Percentiles rank a stretch among this genome's conserved stretches.
phyloP scores from a whole-genome alignment of 495 filamentous ascomycete genomes.

The Alectoria sarmentosa region DNA sequence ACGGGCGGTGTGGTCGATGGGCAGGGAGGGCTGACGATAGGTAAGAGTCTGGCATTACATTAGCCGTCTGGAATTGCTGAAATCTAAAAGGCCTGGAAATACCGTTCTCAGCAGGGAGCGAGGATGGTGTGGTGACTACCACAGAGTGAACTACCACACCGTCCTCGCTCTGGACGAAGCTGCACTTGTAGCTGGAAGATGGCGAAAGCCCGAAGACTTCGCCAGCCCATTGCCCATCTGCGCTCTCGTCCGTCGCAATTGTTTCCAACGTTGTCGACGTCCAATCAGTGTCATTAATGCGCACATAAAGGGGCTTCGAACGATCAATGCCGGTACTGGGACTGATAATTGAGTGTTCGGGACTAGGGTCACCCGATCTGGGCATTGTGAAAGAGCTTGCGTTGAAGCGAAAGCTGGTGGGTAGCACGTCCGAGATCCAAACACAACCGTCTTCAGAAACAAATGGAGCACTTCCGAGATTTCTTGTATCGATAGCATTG shows the following conservation, averaged over 20 bases:
- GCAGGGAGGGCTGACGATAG: slow-evolving; percentile 37
- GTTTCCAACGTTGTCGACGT: slow-evolving; percentile 66
- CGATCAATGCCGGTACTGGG: slow-evolving; percentile 47
- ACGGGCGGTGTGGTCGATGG: slow-evolving; percentile 62
- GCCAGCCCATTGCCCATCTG: slow-evolving; percentile 57
- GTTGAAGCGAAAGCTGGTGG: slow-evolving; percentile 75
- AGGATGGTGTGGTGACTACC: slow-evolving; percentile 70
- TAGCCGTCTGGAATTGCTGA: slow-evolving; percentile 3
- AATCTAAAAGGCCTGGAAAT: slow-evolving; percentile 14
- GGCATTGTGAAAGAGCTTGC: slow-evolving; percentile 54
- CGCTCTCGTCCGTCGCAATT: slow-evolving; percentile 43
- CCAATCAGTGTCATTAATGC: slow-evolving; percentile 85
- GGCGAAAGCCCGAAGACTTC: slow-evolving; percentile 87
- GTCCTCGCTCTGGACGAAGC: slow-evolving; percentile 71
- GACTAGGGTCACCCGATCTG: not conserved
- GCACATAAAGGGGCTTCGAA: slow-evolving; percentile 74
- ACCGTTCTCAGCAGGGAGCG: slow-evolving; percentile 61
- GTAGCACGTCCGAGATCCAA: slow-evolving; percentile 80
- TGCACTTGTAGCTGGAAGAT: slow-evolving; percentile 75
- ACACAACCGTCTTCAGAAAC: slow-evolving; percentile 64
- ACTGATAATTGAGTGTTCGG: slow-evolving; percentile 16
- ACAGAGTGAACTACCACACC: slow-evolving; percentile 67
- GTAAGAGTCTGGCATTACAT: slow-evolving; percentile 24
- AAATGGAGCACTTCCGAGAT: slow-evolving; percentile 74
- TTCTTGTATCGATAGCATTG: slow-evolving; percentile 68